Percentiles rank a stretch among this genome's conserved stretches.
These are phyloP conservation scores for Hammondia hammondi DNA, from an alignment of 169 alveolate species.

Conservation along the genomic window DNA sequence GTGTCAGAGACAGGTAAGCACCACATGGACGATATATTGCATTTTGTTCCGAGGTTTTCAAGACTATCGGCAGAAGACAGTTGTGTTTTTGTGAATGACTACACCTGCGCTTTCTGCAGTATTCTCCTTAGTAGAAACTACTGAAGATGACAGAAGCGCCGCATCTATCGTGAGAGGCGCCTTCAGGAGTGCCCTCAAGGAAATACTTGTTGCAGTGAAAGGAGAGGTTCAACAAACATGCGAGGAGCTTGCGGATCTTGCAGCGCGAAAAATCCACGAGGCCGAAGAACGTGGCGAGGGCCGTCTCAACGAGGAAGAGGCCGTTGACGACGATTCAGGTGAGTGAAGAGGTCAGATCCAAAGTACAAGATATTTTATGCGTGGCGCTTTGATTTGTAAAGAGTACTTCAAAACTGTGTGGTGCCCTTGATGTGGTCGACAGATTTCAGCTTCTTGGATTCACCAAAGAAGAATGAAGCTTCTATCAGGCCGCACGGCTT, in stretches of 20 bases:
- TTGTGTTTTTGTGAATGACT: not conserved
- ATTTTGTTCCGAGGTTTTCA: no score
- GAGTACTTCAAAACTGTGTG: not conserved
- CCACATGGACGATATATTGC: not conserved
- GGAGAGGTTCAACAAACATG: conserved; percentile 8
- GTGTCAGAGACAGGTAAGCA: conserved; percentile 15
- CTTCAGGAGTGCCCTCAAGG: not conserved
- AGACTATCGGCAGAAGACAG: not conserved
- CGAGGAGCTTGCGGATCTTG: conserved; percentile 7
- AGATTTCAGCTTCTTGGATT: conserved; percentile 14
- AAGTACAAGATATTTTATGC: not conserved
- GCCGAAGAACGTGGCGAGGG: not conserved
- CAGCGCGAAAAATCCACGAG: not conserved
- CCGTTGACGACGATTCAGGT: not conserved
- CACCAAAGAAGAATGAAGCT: not conserved
- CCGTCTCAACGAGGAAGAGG: not conserved
- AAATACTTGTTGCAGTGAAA: not conserved
- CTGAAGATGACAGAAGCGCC: not conserved
- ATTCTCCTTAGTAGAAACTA: not conserved
- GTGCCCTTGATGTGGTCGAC: not conserved
- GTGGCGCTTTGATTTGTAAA: not conserved
- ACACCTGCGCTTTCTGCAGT: not conserved
- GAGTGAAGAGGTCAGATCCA: not conserved
- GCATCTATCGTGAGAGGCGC: not conserved
- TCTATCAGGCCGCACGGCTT: conserved; percentile 10